Base-by-base conservation (phyloP, 257 asterid genomes). In the Nicotiana noctiflora region DNA sequence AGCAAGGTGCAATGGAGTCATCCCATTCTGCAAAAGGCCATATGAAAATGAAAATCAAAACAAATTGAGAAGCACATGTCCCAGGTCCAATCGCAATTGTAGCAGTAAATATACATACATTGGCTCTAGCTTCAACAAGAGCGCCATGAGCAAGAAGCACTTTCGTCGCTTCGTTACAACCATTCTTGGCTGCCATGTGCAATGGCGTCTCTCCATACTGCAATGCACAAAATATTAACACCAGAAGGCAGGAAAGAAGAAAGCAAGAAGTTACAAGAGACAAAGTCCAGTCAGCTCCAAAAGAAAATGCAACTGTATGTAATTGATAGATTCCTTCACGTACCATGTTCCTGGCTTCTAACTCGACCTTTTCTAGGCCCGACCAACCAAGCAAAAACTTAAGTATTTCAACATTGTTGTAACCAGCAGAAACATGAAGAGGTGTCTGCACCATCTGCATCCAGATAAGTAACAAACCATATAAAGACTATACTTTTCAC, bases 151-250 rank as follows among this genome's bases (percentile, higher is more conserved):
- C 87, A 65, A 96, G 97, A 87, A 96, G 98, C 86, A 89, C 52
- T 85, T 91, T 89, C 65, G 90, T 95, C 83, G 98, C 89, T 85
- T 94, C 98, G 81, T 90, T 92, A 79, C 98, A 92, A 76, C 99
- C 99, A 87, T 92, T 96, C 89, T 96, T 96, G 77, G 97, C 97
- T 79, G 99, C 98, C 99, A 96, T 96, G 84, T 96, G 99, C 88
- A 96, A 86, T 52, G 99, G 98, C 64, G 98, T 94, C 89, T 96
- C 99, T 67, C 99, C 99, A 77, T 96, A 93, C 99, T 96, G 80
- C 82, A 82, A 89, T 74, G 21, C 14, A 76, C 37, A 80, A 60
- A 19, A 56, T 2, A 46, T 46, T 44, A 85, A 66, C 40, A 68
- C 64, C 64, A 70, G 29, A 84, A 67, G 79, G 68, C 64, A 70